phyloP scores from a whole-genome alignment of 805 yeast genomes.

The Wickerhamiella sergipiensis region DNA sequence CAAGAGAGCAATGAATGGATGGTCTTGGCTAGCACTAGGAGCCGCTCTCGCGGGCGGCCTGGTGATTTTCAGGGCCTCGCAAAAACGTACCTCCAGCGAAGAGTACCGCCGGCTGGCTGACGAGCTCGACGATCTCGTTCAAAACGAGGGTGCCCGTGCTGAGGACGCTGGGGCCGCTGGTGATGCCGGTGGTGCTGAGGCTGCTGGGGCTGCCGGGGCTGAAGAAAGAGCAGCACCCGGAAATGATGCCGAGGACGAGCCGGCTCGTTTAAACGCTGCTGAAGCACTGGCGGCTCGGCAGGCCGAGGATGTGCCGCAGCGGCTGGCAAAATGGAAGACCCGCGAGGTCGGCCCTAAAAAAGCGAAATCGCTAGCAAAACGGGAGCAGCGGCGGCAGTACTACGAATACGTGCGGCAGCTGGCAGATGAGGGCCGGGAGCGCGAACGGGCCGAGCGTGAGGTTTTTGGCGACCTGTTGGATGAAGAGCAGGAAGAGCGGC shows the following conservation, averaged over 20 bases:
- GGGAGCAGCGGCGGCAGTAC: slow-evolving; percentile 24
- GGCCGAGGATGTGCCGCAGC: slow-evolving; percentile 10
- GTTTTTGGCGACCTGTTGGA: slow-evolving; percentile 23
- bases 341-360: slow-evolving; percentile 23
- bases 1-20: background rate
- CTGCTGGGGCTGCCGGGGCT: background rate
- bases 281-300: slow-evolving; percentile 6
- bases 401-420: slow-evolving; percentile 22
- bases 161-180: background rate
- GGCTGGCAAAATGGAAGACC: slow-evolving; percentile 16
- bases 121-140: background rate
- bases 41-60: background rate
- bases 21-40: background rate
- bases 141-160: background rate
- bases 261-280: slow-evolving; percentile 9
- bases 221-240: too few relatives aligned
- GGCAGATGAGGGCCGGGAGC: slow-evolving; percentile 19
- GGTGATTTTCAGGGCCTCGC: background rate
- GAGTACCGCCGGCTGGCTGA: background rate
- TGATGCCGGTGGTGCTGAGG: background rate
- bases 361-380: slow-evolving; percentile 22
- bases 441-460: slow-evolving; percentile 16
- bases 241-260: slow-evolving; percentile 3
- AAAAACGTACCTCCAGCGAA: background rate
- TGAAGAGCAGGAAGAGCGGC: slow-evolving; percentile 18